Conservation (phyloP, 805 yeast genomes). For the Maudiozyma barnettii region DNA sequence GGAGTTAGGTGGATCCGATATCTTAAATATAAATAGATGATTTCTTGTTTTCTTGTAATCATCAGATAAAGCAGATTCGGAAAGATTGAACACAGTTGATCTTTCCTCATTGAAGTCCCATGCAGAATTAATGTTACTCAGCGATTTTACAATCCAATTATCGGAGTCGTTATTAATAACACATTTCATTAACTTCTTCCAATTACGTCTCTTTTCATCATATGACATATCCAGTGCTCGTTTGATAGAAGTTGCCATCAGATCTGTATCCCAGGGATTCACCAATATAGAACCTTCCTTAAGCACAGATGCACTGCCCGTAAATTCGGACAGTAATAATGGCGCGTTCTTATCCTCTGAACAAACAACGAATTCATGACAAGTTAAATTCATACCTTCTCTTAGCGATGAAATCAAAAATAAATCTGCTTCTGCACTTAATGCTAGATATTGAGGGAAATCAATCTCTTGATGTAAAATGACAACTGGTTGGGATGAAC, state of each 20-base stretch:
- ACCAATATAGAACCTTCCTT: conserved; percentile 62
- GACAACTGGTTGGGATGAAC: conserved; percentile 74
- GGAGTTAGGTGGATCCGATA: conserved; percentile 50
- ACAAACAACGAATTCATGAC: conserved; percentile 86
- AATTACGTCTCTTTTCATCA: conserved; percentile 49
- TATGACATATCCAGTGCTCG: conserved; percentile 54
- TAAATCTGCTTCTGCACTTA: conserved; percentile 74
- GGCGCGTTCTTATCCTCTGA: conserved; percentile 67
- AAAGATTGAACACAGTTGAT: conserved; percentile 27
- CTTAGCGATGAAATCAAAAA: conserved; percentile 86
- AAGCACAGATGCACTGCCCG: conserved; percentile 83
- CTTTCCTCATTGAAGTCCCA: conserved; percentile 43
- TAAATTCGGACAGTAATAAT: conserved; percentile 79
- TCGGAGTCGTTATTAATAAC: conserved; percentile 61
- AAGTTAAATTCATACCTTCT: conserved; percentile 94
- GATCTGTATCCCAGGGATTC: conserved; percentile 82
- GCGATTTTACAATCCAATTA: conserved; percentile 58
- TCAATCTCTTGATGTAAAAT: conserved; percentile 81
- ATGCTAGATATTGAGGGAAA: conserved; percentile 81
- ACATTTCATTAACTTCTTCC: conserved; percentile 51
- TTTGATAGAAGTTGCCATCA: conserved; percentile 55
- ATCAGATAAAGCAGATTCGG: conserved; percentile 20
- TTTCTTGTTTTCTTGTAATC: conserved; percentile 26
- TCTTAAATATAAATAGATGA: conserved; percentile 40
- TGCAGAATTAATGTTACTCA: conserved; percentile 41